phyloP scores from a whole-genome alignment of 805 yeast species.

The Candida boidinii region DNA sequence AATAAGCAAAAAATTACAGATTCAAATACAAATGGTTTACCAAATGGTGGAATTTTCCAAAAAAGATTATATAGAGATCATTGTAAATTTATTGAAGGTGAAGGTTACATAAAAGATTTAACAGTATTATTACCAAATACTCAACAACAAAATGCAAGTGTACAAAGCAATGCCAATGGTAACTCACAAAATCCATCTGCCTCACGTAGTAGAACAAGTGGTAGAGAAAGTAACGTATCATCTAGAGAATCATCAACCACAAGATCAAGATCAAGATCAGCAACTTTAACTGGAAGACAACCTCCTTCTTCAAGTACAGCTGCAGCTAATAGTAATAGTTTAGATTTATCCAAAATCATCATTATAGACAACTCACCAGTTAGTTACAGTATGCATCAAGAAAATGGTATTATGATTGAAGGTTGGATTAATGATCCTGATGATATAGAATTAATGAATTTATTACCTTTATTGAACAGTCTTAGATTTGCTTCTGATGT shows the following conservation, averaged over 20 bases:
- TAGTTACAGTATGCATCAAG: conserved; percentile 73
- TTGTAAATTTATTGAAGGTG: conserved; percentile 69
- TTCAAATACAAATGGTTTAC: conserved; percentile 16
- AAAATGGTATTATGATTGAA: conserved; percentile 87
- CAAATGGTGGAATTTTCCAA: conserved; percentile 31
- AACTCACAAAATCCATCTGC: too few species aligned
- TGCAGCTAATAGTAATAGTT: too few species aligned
- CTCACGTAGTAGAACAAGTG: conserved; percentile 1
- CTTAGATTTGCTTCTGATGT: conserved; percentile 80
- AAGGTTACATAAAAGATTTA: conserved; percentile 80
- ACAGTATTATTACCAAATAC: conserved; percentile 13
- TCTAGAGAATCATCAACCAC: conserved; percentile 4
- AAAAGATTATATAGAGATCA: conserved; percentile 69
- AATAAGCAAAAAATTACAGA: conserved; percentile 16
- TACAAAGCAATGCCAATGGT: neutral
- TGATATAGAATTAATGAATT: conserved; percentile 72
- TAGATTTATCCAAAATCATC: conserved; percentile 59
- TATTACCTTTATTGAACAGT: conserved; percentile 73
- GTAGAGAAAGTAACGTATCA: conserved; percentile 3
- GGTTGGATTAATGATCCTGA: conserved; percentile 98
- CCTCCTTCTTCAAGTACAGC: too few species aligned
- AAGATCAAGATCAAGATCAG: neutral
- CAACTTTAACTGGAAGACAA: too few species aligned
- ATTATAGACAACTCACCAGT: conserved; percentile 92
- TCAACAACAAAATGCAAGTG: neutral